These are phyloP conservation scores for Emergomyces pasteurianus DNA, from an alignment of 2,329 filamentous ascomycete species.

Conservation along the genomic window DNA sequence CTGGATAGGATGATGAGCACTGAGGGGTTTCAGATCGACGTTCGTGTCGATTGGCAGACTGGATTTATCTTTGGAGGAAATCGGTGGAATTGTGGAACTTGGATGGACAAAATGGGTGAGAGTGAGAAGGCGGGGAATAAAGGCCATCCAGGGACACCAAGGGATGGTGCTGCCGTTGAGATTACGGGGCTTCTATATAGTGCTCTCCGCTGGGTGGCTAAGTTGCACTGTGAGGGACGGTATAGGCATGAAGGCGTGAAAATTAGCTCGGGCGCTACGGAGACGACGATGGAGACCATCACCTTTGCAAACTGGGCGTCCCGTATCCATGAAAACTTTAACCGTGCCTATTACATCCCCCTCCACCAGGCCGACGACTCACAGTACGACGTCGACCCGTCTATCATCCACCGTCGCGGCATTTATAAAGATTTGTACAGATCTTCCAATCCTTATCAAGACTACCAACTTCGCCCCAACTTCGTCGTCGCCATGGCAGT, in stretches of 20 bases:
- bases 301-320: slow-evolving; percentile 67
- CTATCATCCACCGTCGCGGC: slow-evolving; percentile 74
- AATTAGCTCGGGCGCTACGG: slow-evolving; percentile 40
- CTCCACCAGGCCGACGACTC: slow-evolving; percentile 54
- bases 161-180: slow-evolving; percentile 88
- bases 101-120: slow-evolving; percentile 99
- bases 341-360: slow-evolving; percentile 84
- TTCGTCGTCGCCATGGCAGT: slow-evolving; percentile 94
- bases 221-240: slow-evolving; percentile 53
- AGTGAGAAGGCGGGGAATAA: slow-evolving; percentile 82
- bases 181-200: slow-evolving; percentile 92
- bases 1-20: slow-evolving; percentile 90
- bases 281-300: slow-evolving; percentile 36
- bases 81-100: slow-evolving; percentile 90
- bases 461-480: slow-evolving; percentile 92
- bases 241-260: slow-evolving; percentile 66
- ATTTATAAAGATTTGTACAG: slow-evolving; percentile 97
- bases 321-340: slow-evolving; percentile 74
- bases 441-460: slow-evolving; percentile 90
- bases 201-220: slow-evolving; percentile 65
- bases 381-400: slow-evolving; percentile 67
- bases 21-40: slow-evolving; percentile 83
- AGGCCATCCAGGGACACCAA: slow-evolving; percentile 87
- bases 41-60: slow-evolving; percentile 80
- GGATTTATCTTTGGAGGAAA: slow-evolving; percentile 92